Conservation (phyloP, 176 grass and related monocot genomes). For the Saccharum officinarum region DNA sequence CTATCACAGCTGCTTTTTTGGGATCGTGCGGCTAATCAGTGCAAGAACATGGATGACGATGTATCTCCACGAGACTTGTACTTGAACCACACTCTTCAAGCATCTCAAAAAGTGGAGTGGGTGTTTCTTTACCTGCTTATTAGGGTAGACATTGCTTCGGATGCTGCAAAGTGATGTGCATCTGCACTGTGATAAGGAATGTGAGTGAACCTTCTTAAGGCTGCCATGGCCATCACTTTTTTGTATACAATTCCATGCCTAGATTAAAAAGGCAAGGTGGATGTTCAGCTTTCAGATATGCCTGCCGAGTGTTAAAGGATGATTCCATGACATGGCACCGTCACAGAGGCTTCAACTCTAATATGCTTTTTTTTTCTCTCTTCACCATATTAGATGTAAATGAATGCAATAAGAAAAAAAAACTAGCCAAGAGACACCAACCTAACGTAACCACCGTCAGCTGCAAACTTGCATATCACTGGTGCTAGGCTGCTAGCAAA, state of each 20-base stretch:
- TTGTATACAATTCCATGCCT: constrained; percentile 20
- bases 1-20: background rate
- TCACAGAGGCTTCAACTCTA: background rate
- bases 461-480: background rate
- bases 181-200: background rate
- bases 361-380: background rate
- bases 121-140: constrained; percentile 7
- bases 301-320: background rate
- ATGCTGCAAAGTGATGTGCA: constrained; percentile 34
- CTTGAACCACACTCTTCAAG: constrained; percentile 34
- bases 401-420: background rate
- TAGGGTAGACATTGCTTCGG: constrained; percentile 10
- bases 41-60: constrained; percentile 40
- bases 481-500: background rate
- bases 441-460: background rate
- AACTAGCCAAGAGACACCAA: background rate
- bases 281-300: constrained; percentile 31
- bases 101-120: constrained; percentile 12
- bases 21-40: constrained; percentile 27
- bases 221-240: constrained; percentile 22
- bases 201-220: constrained; percentile 37
- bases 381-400: background rate
- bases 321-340: background rate
- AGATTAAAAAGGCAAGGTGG: constrained; percentile 16
- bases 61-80: constrained; percentile 28